These are phyloP conservation scores for Trichothecium roseum DNA, from an alignment of 2,329 filamentous ascomycete species.

Conservation along the genomic window DNA sequence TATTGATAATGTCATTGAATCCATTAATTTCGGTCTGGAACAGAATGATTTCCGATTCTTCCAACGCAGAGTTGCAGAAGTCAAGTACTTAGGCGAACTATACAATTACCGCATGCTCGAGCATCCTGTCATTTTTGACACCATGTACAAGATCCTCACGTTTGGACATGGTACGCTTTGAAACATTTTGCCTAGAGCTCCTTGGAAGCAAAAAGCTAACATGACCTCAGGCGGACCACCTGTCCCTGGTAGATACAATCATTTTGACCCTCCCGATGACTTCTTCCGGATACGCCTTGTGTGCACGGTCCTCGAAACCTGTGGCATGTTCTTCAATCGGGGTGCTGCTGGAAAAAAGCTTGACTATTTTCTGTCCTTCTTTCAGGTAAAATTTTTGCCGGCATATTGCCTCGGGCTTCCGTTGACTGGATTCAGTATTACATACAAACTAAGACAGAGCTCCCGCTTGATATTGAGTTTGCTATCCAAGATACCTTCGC, in stretches of 20 bases:
- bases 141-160: slow-evolving; percentile 85
- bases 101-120: slow-evolving; percentile 98
- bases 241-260: slow-evolving; percentile 63
- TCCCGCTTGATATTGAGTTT: slow-evolving; percentile 97
- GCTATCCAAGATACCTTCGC: slow-evolving; percentile 87
- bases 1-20: slow-evolving; percentile 85
- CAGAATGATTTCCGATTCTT: slow-evolving; percentile 97
- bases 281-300: slow-evolving; percentile 91
- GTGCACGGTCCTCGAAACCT: slow-evolving; percentile 84
- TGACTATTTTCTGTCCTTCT: slow-evolving; percentile 93
- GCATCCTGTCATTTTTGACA: slow-evolving; percentile 90
- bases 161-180: slow-evolving; percentile 64
- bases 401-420: background rate
- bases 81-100: slow-evolving; percentile 91
- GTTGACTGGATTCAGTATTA: slow-evolving; percentile 61
- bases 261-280: slow-evolving; percentile 81
- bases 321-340: slow-evolving; percentile 90
- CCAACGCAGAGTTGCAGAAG: slow-evolving; percentile 85
- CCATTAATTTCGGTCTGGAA: slow-evolving; percentile 78
- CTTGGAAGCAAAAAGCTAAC: slow-evolving; percentile 7
- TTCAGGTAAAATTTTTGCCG: slow-evolving; percentile 50
- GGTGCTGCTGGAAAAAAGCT: slow-evolving; percentile 93
- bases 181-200: background rate
- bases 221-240: slow-evolving; percentile 57
- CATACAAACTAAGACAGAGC: slow-evolving; percentile 74